Conservation (phyloP, 352 stramenopile genomes). For the Albugo candida region DNA sequence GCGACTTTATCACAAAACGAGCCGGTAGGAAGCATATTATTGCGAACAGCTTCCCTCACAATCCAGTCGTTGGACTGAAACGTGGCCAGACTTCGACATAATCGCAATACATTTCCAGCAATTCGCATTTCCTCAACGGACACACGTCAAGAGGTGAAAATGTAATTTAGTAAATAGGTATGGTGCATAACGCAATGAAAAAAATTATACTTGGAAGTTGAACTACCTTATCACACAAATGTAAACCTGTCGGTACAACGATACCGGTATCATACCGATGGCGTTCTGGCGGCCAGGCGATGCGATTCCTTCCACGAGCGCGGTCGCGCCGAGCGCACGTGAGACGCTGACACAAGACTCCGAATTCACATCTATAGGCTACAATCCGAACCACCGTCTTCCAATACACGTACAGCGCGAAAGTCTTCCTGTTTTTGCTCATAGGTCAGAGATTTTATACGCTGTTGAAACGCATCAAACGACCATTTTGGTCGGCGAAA, state of each 20-base stretch:
- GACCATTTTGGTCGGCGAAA: conserved; percentile 85
- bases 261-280: conserved; percentile 8
- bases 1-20: conserved; percentile 71
- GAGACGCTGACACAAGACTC: neutral
- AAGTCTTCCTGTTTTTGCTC: conserved; percentile 71
- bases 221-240: too few relatives aligned
- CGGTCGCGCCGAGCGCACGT: neutral
- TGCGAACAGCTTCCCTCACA: neutral
- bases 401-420: conserved; percentile 32
- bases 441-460: conserved; percentile 81
- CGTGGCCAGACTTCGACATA: too few relatives aligned
- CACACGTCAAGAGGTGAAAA: too few relatives aligned
- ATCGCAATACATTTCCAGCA: too few relatives aligned
- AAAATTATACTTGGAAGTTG: too few relatives aligned
- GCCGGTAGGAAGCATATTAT: conserved; percentile 38
- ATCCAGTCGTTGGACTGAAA: too few relatives aligned
- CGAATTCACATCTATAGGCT: conserved; percentile 15
- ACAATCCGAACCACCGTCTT: conserved; percentile 41
- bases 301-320: conserved; percentile 1
- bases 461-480: conserved; percentile 74
- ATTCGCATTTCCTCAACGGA: too few relatives aligned
- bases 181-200: too few relatives aligned
- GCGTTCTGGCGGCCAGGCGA: conserved; percentile 54
- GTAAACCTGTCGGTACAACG: too few relatives aligned
- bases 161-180: too few relatives aligned